Conservation (phyloP, 495 filamentous ascomycete species). For the Podospora fimiseda region DNA sequence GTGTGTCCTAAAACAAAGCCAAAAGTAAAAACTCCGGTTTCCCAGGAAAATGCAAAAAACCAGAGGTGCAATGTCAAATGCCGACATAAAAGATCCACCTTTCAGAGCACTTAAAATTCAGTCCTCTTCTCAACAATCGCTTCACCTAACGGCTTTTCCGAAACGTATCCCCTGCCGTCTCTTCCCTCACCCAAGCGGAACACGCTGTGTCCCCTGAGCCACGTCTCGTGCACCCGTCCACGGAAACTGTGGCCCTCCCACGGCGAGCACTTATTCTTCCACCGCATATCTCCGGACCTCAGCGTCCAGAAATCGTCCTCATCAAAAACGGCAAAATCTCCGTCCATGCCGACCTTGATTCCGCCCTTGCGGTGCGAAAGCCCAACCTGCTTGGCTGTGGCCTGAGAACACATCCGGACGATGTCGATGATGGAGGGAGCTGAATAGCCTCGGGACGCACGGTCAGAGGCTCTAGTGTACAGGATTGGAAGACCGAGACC, state of each 20-base stretch:
- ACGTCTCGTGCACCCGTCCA: conserved; percentile 84
- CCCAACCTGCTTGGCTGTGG: conserved; percentile 88
- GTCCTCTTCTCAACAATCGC: conserved; percentile 40
- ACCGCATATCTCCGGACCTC: conserved; percentile 63
- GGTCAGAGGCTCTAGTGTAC: conserved; percentile 66
- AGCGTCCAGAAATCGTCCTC: conserved; percentile 72
- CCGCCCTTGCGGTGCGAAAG: conserved; percentile 78
- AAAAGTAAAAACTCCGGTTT: background rate
- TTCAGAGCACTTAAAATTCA: conserved; percentile 1
- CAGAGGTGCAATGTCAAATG: background rate
- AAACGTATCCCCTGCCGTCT: conserved; percentile 29
- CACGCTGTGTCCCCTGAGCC: conserved; percentile 73
- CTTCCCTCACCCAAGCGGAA: conserved; percentile 49
- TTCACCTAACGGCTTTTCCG: conserved; percentile 32
- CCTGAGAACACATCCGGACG: conserved; percentile 74
- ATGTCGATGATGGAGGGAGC: conserved; percentile 61
- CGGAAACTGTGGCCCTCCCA: conserved; percentile 79
- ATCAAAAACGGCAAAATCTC: conserved; percentile 90
- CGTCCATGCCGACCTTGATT: conserved; percentile 78
- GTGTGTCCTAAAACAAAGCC: background rate
- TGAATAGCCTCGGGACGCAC: conserved; percentile 41
- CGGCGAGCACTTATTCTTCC: conserved; percentile 89
- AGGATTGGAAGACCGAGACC: conserved; percentile 88
- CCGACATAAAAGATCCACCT: background rate
- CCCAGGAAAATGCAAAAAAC: conserved; percentile 3